Conservation (phyloP, 345 rosid genomes). For the Citrus unshiu region DNA sequence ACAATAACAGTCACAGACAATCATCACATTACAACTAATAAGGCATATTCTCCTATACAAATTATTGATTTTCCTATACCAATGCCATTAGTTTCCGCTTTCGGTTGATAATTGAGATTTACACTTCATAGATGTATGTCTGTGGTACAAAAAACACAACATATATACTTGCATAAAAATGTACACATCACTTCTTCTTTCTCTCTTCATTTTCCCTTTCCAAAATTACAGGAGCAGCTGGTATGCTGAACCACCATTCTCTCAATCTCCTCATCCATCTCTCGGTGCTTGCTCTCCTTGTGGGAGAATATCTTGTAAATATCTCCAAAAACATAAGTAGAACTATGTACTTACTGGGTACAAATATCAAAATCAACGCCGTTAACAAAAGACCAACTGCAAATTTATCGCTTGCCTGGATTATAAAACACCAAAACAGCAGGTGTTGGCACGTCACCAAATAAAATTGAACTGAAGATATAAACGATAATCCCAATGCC, state of each 20-base stretch:
- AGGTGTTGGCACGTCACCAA: neutral
- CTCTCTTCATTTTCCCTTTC: conserved; percentile 71
- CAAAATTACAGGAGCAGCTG: conserved; percentile 82
- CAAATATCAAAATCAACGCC: conserved; percentile 45
- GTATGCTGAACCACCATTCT: conserved; percentile 99
- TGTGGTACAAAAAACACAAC: neutral
- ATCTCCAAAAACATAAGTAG: conserved; percentile 55
- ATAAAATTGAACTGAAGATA: neutral
- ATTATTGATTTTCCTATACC: no score
- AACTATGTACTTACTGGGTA: conserved; percentile 60
- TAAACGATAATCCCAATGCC: neutral
- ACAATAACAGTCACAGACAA: no score
- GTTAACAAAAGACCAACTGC: conserved; percentile 45
- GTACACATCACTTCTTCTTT: conserved; percentile 46
- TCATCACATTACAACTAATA: no score
- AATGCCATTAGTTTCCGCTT: no score
- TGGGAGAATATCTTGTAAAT: conserved; percentile 81
- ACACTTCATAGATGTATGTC: neutral
- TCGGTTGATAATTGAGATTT: neutral
- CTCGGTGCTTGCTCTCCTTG: conserved; percentile 64
- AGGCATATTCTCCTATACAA: no score
- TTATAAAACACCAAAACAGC: neutral
- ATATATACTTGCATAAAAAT: neutral
- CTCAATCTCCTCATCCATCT: conserved; percentile 72
- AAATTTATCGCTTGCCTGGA: conserved; percentile 81